phyloP scores from a whole-genome alignment of 139 green algal species.

The Micromonas commoda region DNA sequence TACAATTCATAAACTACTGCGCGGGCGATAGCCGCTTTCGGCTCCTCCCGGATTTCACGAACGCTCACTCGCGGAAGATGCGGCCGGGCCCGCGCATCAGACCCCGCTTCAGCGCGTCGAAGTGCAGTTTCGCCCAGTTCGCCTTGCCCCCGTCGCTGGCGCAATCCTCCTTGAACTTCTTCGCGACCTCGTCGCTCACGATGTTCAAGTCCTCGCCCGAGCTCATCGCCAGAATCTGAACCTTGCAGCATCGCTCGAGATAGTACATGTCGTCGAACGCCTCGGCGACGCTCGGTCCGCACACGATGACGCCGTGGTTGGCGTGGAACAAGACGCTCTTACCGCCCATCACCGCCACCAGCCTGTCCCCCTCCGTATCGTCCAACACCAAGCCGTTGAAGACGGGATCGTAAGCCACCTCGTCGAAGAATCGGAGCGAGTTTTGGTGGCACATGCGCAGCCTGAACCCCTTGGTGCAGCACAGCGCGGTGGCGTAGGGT shows the following conservation, averaged over 20 bases:
- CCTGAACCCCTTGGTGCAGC: conserved; percentile 35
- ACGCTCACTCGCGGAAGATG: neutral
- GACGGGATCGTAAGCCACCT: conserved; percentile 39
- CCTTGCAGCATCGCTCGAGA: conserved; percentile 38
- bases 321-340: conserved; percentile 36
- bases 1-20: neutral
- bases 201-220: conserved; percentile 35
- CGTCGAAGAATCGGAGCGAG: conserved; percentile 42
- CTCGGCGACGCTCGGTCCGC: conserved; percentile 26
- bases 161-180: neutral
- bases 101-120: conserved; percentile 3
- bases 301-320: conserved; percentile 36
- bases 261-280: conserved; percentile 42
- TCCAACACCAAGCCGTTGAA: conserved; percentile 49
- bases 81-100: neutral
- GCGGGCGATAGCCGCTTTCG: neutral
- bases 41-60: no score
- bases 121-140: conserved; percentile 11
- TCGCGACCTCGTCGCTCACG: conserved; percentile 16
- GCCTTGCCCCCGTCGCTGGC: conserved; percentile 4
- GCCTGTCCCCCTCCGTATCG: conserved; percentile 29
- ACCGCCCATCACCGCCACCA: conserved; percentile 28
- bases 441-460: conserved; percentile 44
- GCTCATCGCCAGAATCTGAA: conserved; percentile 37
- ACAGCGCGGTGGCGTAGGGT: conserved; percentile 33